Evolutionary conservation across 345 rosid genomes (phyloP).

Genomic region (Acer negundo): DNA sequence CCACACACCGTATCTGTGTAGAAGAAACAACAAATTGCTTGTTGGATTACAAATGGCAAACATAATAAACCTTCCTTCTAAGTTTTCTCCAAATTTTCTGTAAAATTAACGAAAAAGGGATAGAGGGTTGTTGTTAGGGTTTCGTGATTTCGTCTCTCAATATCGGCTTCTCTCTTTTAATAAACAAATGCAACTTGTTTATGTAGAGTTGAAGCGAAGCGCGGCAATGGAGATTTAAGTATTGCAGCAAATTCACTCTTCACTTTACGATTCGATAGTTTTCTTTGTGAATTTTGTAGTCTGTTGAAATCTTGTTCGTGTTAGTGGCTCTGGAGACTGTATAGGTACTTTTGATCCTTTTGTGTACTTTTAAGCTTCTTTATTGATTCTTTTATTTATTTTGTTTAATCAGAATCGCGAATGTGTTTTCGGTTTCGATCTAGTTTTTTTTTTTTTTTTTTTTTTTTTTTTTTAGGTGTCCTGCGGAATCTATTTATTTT

Average conservation of each 20-base stretch:
- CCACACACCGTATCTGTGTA: too few relatives aligned
- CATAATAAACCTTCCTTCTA: background rate
- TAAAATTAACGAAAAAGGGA: too few relatives aligned
- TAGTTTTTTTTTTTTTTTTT: too few relatives aligned
- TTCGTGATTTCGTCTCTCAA: background rate
- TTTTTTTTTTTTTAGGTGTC: background rate
- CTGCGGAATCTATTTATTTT: background rate
- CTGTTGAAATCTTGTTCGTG: background rate
- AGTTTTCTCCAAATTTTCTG: background rate
- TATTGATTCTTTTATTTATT: background rate
- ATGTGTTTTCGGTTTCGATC: background rate
- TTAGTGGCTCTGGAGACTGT: constrained; percentile 1
- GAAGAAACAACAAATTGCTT: background rate
- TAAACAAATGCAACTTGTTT: background rate
- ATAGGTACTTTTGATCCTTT: constrained; percentile 18
- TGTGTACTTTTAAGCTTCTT: background rate
- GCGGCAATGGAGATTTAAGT: constrained; percentile 20
- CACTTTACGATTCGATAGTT: constrained; percentile 11
- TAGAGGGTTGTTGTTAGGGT: background rate
- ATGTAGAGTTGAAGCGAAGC: constrained; percentile 35
- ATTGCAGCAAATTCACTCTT: background rate
- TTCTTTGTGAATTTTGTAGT: background rate
- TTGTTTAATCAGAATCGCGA: background rate
- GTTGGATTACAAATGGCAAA: background rate
- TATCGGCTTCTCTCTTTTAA: background rate